Percentiles rank a stretch among this genome's conserved stretches.
Evolutionary conservation across 371 early-diverging fungal genomes (phyloP).

Genomic region (Mortierella sp.): DNA sequence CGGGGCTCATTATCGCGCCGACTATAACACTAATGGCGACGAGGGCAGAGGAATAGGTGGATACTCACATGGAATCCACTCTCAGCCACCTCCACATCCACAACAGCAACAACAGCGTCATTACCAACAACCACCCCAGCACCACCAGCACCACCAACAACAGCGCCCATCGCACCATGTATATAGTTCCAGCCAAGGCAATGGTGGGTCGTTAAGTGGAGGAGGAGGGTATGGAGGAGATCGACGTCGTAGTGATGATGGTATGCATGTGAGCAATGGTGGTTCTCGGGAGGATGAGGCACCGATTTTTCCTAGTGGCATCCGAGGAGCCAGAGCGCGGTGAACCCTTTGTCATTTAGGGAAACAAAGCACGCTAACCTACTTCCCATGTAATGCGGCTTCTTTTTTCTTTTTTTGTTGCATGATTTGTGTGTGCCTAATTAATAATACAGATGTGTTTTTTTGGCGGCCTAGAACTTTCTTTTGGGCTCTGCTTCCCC

Average conservation of each 20-base stretch:
- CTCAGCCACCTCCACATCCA: neutral
- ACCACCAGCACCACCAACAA: neutral
- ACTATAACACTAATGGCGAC: conserved; percentile 22
- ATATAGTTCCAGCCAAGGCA: conserved; percentile 27
- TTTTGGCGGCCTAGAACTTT: no score
- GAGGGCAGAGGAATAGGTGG: conserved; percentile 7
- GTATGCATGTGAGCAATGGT: neutral
- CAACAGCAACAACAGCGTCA: conserved; percentile 8
- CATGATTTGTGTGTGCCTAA: no score
- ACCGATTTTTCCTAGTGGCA: conserved; percentile 37
- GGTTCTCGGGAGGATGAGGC: conserved; percentile 37
- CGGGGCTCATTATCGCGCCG: conserved; percentile 9
- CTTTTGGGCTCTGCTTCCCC: neutral
- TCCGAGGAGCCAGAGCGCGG: conserved; percentile 47
- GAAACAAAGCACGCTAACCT: neutral
- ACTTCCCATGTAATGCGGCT: neutral
- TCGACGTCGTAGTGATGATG: conserved; percentile 18
- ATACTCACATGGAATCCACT: conserved; percentile 5
- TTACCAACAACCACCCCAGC: neutral
- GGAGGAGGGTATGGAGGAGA: conserved; percentile 1
- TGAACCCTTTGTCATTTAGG: neutral
- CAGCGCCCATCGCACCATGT: conserved; percentile 27
- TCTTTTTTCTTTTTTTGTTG: neutral
- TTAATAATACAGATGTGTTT: no score
- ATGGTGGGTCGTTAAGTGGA: neutral